phyloP scores from a whole-genome alignment of 75 land plant species.

The Picea sitchensis region DNA sequence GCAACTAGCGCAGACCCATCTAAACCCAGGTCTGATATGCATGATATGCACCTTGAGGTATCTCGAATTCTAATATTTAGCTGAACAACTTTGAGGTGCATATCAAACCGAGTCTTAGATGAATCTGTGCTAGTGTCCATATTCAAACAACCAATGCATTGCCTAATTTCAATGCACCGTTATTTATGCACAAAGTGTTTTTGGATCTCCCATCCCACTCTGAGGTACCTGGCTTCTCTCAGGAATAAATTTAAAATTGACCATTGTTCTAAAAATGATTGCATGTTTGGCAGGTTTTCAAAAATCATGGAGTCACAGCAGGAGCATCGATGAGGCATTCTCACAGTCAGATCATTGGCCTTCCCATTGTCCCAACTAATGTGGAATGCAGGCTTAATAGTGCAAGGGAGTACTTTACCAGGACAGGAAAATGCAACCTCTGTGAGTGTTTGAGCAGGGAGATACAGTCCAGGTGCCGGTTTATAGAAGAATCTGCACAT shows the following conservation, averaged over 20 bases:
- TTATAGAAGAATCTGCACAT: constrained; percentile 57
- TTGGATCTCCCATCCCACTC: background rate
- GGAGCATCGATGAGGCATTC: constrained; percentile 97
- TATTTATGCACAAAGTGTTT: background rate
- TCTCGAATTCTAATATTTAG: too few species aligned
- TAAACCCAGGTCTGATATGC: too few species aligned
- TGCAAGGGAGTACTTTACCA: constrained; percentile 49
- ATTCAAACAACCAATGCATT: background rate
- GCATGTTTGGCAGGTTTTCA: constrained; percentile 61
- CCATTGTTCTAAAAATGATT: background rate
- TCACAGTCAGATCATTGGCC: constrained; percentile 87
- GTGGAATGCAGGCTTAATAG: constrained; percentile 37
- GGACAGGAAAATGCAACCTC: constrained; percentile 51
- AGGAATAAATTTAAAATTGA: background rate
- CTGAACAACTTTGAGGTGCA: background rate
- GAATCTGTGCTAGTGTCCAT: background rate
- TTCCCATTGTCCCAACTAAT: constrained; percentile 73
- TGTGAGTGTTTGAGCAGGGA: constrained; percentile 44
- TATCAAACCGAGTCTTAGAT: background rate
- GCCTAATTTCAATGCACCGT: background rate
- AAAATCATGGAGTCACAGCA: constrained; percentile 91
- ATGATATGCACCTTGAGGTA: too few species aligned
- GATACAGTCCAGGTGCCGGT: constrained; percentile 24
- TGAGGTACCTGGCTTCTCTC: background rate
- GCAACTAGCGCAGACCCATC: too few species aligned